These are phyloP conservation scores for Capsella rubella DNA, from an alignment of 441 rosid species.

Conservation along the genomic window DNA sequence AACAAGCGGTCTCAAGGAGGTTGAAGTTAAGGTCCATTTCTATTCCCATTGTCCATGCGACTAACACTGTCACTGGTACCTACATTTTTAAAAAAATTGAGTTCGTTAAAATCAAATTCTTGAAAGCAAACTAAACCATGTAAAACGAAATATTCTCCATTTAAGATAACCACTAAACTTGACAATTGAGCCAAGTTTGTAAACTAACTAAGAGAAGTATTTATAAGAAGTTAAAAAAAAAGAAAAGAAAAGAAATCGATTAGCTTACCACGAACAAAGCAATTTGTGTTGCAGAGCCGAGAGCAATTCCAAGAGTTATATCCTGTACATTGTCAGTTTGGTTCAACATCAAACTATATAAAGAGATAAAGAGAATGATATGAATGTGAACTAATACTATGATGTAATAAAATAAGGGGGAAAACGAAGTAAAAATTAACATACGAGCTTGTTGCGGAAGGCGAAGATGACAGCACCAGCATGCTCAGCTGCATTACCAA, in stretches of 20 bases:
- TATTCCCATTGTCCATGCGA: conserved; percentile 65
- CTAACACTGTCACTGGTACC: conserved; percentile 70
- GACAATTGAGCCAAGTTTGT: background rate
- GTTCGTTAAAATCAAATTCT: background rate
- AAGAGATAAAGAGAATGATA: background rate
- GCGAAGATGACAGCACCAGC: conserved; percentile 96
- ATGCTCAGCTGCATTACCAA: conserved; percentile 97
- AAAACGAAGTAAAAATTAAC: conserved; percentile 20
- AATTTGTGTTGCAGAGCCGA: conserved; percentile 94
- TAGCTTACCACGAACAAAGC: conserved; percentile 77
- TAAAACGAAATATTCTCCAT: background rate
- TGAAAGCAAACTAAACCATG: background rate
- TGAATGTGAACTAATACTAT: background rate
- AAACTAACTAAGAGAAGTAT: background rate
- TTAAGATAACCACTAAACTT: background rate
- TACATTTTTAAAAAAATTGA: conserved; percentile 2
- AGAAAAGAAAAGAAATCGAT: background rate
- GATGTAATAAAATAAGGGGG: background rate
- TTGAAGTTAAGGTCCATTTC: conserved; percentile 72
- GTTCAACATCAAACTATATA: background rate
- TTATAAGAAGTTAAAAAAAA: background rate
- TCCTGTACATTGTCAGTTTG: conserved; percentile 53
- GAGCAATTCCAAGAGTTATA: conserved; percentile 86
- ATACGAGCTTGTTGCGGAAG: conserved; percentile 81
- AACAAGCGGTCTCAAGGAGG: conserved; percentile 65